phyloP scores from a whole-genome alignment of 768 basidiomycete species.

The Xerocomus spinulosus region DNA sequence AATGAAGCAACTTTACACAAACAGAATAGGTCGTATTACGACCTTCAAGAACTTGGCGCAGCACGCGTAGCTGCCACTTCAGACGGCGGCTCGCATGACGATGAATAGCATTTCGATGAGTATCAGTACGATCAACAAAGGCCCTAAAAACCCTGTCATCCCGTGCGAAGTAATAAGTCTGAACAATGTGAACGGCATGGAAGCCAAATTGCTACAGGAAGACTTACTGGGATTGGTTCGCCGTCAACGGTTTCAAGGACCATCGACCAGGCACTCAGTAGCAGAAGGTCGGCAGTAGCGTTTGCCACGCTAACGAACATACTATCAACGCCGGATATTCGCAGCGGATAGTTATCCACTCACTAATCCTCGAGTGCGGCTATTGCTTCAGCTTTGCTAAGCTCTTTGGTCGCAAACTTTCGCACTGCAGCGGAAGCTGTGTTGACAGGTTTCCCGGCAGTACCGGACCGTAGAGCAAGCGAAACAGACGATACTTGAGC shows the following conservation, averaged over 20 bases:
- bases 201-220: background rate
- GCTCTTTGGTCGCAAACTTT: conserved; percentile 81
- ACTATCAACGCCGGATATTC: background rate
- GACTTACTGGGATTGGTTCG: conserved; percentile 67
- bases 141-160: conserved; percentile 82
- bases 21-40: conserved; percentile 64
- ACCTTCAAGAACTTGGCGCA: conserved; percentile 62
- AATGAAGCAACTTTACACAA: conserved; percentile 22
- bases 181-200: background rate
- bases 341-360: conserved; percentile 26
- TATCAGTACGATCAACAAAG: conserved; percentile 43
- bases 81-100: conserved; percentile 50
- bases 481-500: conserved; percentile 64
- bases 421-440: conserved; percentile 73
- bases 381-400: conserved; percentile 73
- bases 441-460: conserved; percentile 67
- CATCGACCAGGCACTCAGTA: conserved; percentile 78
- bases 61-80: conserved; percentile 64
- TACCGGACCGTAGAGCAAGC: conserved; percentile 63
- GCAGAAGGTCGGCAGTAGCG: conserved; percentile 77
- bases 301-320: conserved; percentile 65
- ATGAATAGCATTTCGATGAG: conserved; percentile 44
- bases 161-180: conserved; percentile 89
- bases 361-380: conserved; percentile 89
- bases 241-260: conserved; percentile 54